Evolutionary conservation across 345 rosid genomes (phyloP).

Genomic region (thale cress (Arabidopsis thaliana)): DNA sequence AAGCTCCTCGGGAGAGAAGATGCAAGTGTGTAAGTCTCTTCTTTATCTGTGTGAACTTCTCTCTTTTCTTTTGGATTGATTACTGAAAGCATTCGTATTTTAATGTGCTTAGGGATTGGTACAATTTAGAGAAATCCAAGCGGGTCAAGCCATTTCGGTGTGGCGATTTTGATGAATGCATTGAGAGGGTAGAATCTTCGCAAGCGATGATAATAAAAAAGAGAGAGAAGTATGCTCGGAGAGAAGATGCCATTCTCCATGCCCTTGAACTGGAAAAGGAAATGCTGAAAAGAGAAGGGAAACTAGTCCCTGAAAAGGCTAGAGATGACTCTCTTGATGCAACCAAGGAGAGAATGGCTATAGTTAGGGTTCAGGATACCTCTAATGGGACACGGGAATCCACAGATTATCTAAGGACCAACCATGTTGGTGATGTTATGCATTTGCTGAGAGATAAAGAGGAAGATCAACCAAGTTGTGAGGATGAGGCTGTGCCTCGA

Average conservation of each 20-base stretch:
- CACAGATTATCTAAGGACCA: slow-evolving; percentile 31
- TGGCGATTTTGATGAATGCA: slow-evolving; percentile 96
- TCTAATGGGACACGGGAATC: slow-evolving; percentile 48
- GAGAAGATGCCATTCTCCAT: slow-evolving; percentile 99
- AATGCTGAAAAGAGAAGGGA: slow-evolving; percentile 60
- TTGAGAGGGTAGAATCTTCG: slow-evolving; percentile 84
- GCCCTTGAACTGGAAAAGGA: slow-evolving; percentile 97
- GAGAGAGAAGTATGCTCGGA: slow-evolving; percentile 98
- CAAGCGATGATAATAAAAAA: slow-evolving; percentile 80
- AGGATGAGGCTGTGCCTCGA: slow-evolving; percentile 64
- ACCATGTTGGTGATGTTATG: slow-evolving; percentile 31
- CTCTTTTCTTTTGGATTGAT: slow-evolving; percentile 1
- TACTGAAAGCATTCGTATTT: slow-evolving; percentile 12
- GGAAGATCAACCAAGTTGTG: slow-evolving; percentile 53
- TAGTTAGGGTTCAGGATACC: slow-evolving; percentile 52
- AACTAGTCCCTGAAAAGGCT: slow-evolving; percentile 44
- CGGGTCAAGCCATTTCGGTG: slow-evolving; percentile 97
- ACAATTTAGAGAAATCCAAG: slow-evolving; percentile 96
- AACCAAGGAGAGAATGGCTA: slow-evolving; percentile 49
- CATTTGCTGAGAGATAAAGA: slow-evolving; percentile 46
- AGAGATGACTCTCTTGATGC: slow-evolving; percentile 51
- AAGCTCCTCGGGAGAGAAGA: slow-evolving; percentile 99
- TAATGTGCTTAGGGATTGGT: slow-evolving; percentile 78
- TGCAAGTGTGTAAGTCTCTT: slow-evolving; percentile 91
- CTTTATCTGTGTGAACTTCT: slow-evolving; percentile 1